Evolutionary conservation across 192 early-diverging fungal genomes (phyloP), one percentile per base, ranked within the genome.

Genomic region (Backusella parvicylindrica): DNA sequence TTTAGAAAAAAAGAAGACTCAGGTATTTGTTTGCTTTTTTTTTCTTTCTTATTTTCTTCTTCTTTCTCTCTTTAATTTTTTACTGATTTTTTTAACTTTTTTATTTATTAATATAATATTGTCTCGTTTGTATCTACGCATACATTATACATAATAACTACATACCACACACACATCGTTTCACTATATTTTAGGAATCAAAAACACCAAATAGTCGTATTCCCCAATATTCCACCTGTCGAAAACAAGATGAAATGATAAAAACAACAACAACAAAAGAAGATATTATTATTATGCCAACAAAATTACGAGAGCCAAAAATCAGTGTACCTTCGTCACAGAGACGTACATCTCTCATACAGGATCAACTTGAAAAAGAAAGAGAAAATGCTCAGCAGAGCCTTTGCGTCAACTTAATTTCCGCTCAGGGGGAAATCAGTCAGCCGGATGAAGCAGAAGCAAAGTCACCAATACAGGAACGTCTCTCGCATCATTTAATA

Each of bases 311-410:
- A 60, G 53, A 60, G 11, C 53, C 53, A 28, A 60, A 60, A 12
- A 12, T 60, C 53, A 60, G 53, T 28, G 53, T 60, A 12, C 53
- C 53, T 12, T 60, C 53, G 11, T 60, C 53, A 28, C 53, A 60
- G 21, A 40, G 68, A 28, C 68, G 68, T 26, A 63, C 72, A 4
- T 73, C 72, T 0, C 41, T 73, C 56, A 38, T 73, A 26, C 72
- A 73, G 18, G 72, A 73, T 23, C 72, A 73, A 43, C 64, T 64
- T 26, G 60, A 64, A 21, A 73, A 65, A 41, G 72, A 73, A 32
- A 35, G 63, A 28, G 72, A 64, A 47, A 65, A 47, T 40, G 41
- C 63, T 18, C 33, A 40, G 30, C 68, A 47, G 15, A 37, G 23
- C 7, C 30, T 73, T 7, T 64, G 35, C 18, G 60, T 65, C 16